Evolutionary conservation across 805 yeast genomes (phyloP), one percentile per base, ranked within the genome.

Genomic region (Blastobotrys parvus): DNA sequence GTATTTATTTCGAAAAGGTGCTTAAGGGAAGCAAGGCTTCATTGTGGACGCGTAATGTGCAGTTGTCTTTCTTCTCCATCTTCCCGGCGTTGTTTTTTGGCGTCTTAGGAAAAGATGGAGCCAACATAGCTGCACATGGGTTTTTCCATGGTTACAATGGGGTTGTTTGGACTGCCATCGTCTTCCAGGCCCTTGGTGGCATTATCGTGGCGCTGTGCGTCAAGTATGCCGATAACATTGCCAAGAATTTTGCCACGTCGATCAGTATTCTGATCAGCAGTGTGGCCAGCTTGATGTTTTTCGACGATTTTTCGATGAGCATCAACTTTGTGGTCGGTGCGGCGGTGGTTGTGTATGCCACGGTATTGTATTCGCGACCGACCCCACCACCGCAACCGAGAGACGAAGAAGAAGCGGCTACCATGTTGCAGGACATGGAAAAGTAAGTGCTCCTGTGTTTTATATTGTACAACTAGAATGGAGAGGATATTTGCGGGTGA

Each of bases 231-330:
- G 69, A 64, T 48, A 64, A 62, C 47, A 64, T 64, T 41, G 63
- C 65, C 43, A 64, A 64, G 49, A 64, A 63, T 49, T 64, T 64
- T 45, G 67, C 67, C n/a, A 64, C 68, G n/a, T 56, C 64, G 7
- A 50, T 64, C 30, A 60, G 67, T 7, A 64, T 64, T 43, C 53
- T 64, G 15, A 45, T 64, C 11, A 59, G 65, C 5, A 63, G 62
- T 23, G 49, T 63, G 11, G 67, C 66, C 11, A 52, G 60, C 35
- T 59, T 61, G 16, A 48, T 53, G 38, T 53, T 59, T 34, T 65
- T 65, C 48, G 58, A 56, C 38, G 60, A 62, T 23, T 49, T 47
- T n/a, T 56, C 61, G 30, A 31, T 44, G 20, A 53, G 65, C 5
- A 36, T 47, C 13, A 59, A 56, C 44, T 63, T 64, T 43, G 52